Base-by-base conservation (phyloP, 441 rosid species). In the Euphorbia schlechtendalii region DNA sequence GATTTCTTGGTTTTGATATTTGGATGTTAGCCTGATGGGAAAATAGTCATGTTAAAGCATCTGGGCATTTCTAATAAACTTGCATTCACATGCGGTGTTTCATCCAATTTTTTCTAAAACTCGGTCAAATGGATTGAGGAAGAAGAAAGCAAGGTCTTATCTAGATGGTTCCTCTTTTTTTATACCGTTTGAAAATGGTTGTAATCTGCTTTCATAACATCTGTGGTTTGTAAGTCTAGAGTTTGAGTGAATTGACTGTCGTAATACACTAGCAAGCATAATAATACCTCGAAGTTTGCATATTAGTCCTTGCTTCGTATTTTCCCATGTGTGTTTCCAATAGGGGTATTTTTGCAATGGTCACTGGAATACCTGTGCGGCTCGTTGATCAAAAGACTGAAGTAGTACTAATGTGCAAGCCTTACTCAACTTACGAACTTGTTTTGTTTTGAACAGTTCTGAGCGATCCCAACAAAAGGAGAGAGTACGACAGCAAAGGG, bases 401-500 rank as follows among this genome's bases (percentile, higher is more conserved):
- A 21, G 52, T 8, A 60, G 10, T 40, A 18, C 27, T 74, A 57
- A 18, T 34, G 56, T 38, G 46, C 12, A 2, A 32, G 36, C 7
- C 27, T 11, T 22, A n/a, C 4, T 51, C 56, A 52, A 66, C 70
- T 5, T 24, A 41, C 58, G 41, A 51, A 36, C 72, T 65, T 65
- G 38, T 21, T 63, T 73, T 4, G 22, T 68, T 8, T 63, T 76
- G 20, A 52, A 71, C 94, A 92, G 97, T 92, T 53, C 76, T 92
- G 61, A 84, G 88, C 13, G 85, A 93, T 77, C 92, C 98, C 2
- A 70, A 64, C 56, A 76, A 82, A 56, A 84, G 94, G 81, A 78
- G 66, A 63, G 98, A 90, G 74, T 92, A 88, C 56, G 96, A 92
- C 74, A 76, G 62, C 58, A 78, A 77, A n/a, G 87, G 92, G 82